Base-by-base conservation (phyloP, 768 basidiomycete species). In the Lentinus brumalis region DNA sequence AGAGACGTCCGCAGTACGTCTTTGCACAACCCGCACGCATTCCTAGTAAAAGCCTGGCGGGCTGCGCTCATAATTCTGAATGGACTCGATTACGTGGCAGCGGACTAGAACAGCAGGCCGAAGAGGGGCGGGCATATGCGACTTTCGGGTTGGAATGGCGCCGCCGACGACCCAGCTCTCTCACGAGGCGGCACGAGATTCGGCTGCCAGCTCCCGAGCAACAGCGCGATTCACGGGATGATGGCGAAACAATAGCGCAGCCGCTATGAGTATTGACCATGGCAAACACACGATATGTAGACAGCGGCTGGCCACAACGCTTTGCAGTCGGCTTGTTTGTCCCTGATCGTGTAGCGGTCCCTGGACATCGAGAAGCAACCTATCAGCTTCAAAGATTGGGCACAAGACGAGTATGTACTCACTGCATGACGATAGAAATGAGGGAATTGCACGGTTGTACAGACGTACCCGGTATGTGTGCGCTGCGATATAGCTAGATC, bases 191-290 rank as follows among this genome's bases (percentile, higher is more conserved):
- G 26, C 60, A 61, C 60, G 55, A 56, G 60, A 45, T 55, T 53
- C 60, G 60, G 60, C 55, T 61, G 56, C 60, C 60, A 56, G 56
- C 60, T 61, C 60, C 60, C 60, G 60, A 29, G 50, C 38, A 53
- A 49, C 54, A 45, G 10, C 7, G 16, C 40, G 47, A 41, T 47
- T 47, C 47, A 53, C 50, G 60, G 49, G 59, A 55, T 53, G 53
- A 45, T 56, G 53, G 53, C 40, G 26, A 39, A n/a, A 40, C 52
- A 21, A 54, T 39, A 16, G 53, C 49, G 49, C 49, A 56, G 49
- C 49, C 30, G 39, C 57, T 31, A n/a, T n/a, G n/a, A n/a, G n/a
- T n/a, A 31, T n/a, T n/a, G 29, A 29, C 59, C 31, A n/a, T 18
- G 12, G 26, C 40, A 35, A 26, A 26, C 21, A 26, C 21, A 26